Evolutionary conservation across 768 basidiomycete genomes (phyloP).

Genomic region (Cystobasidium onofrii): DNA sequence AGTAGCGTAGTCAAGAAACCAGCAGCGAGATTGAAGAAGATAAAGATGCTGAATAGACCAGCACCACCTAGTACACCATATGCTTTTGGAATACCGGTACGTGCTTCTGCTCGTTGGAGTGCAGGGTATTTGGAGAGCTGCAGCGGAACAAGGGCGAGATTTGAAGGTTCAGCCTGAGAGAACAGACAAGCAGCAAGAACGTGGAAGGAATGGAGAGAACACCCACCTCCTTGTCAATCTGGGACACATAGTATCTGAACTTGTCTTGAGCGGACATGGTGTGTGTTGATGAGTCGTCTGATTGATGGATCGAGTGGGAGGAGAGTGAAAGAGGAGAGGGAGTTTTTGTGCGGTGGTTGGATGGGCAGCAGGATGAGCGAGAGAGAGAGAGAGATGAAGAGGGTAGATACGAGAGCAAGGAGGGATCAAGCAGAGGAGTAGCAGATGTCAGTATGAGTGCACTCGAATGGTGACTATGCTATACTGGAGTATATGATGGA

Average conservation of each 20-base stretch:
- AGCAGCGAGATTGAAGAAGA: conserved; percentile 83
- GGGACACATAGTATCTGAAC: conserved; percentile 57
- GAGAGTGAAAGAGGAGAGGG: neutral
- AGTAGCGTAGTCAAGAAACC: conserved; percentile 86
- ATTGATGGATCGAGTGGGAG: neutral
- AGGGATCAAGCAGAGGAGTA: too few species aligned
- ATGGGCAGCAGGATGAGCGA: neutral
- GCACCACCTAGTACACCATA: conserved; percentile 71
- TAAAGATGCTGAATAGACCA: conserved; percentile 60
- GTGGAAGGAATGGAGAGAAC: neutral
- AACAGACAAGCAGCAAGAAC: too few species aligned
- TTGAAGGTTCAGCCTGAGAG: too few species aligned
- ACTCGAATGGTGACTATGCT: too few species aligned
- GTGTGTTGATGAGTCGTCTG: conserved; percentile 5
- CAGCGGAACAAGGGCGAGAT: neutral
- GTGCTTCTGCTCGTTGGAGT: conserved; percentile 72
- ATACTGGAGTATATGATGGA: too few species aligned
- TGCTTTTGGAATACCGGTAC: conserved; percentile 86
- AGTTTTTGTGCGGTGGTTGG: too few species aligned
- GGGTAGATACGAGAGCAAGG: neutral
- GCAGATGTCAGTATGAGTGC: neutral
- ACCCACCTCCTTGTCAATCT: conserved; percentile 94
- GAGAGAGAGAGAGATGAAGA: neutral
- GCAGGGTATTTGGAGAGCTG: conserved; percentile 65
- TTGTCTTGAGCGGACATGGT: conserved; percentile 37